These are phyloP conservation scores for Penicillium ucsense DNA, from an alignment of 495 filamentous ascomycete genomes.

Conservation along the genomic window DNA sequence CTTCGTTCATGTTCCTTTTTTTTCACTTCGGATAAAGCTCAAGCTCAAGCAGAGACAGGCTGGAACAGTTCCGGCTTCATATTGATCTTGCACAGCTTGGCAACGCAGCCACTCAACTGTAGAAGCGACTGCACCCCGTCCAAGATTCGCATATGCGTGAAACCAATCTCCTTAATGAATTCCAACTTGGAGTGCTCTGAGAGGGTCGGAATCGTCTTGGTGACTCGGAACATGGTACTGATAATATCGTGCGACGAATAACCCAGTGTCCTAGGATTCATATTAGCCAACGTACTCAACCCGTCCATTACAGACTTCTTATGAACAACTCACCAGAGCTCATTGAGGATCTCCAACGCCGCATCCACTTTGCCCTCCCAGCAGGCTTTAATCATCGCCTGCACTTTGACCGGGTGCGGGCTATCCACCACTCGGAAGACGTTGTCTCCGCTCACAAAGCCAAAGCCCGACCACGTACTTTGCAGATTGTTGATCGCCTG, in stretches of 20 bases:
- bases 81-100: slow-evolving; percentile 82
- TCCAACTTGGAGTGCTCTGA: slow-evolving; percentile 91
- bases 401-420: slow-evolving; percentile 94
- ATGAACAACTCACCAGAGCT: slow-evolving; percentile 58
- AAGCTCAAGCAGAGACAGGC: slow-evolving; percentile 28
- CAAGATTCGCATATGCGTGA: slow-evolving; percentile 97
- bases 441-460: slow-evolving; percentile 93
- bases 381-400: slow-evolving; percentile 96
- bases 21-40: not conserved
- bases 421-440: slow-evolving; percentile 97
- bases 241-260: slow-evolving; percentile 98
- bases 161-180: slow-evolving; percentile 97
- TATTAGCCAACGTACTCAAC: slow-evolving; percentile 3
- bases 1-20: no score
- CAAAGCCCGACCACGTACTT: slow-evolving; percentile 90
- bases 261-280: slow-evolving; percentile 51
- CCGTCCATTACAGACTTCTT: not conserved
- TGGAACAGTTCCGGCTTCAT: slow-evolving; percentile 88
- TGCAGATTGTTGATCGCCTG: slow-evolving; percentile 99
- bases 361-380: slow-evolving; percentile 83
- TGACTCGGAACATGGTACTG: slow-evolving; percentile 97
- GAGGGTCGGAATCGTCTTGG: slow-evolving; percentile 81
- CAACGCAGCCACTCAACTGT: slow-evolving; percentile 85
- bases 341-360: slow-evolving; percentile 77
- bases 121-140: slow-evolving; percentile 93